Conservation (phyloP, 441 rosid species). For the Mallotus japonicus region DNA sequence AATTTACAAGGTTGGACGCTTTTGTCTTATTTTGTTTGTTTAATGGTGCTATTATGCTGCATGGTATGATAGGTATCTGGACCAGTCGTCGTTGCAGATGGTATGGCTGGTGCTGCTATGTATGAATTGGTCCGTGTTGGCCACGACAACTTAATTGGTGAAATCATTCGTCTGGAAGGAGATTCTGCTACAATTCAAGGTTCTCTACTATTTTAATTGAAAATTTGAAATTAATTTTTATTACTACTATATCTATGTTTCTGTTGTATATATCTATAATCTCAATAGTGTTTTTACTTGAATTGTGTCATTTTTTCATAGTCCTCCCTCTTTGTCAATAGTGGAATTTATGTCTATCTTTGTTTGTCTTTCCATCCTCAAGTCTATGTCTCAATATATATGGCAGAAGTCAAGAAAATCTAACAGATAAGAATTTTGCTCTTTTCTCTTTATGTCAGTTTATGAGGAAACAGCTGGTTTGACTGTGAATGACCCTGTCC, state of each 20-base stretch:
- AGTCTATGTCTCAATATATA: neutral
- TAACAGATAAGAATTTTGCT: neutral
- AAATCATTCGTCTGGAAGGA: constrained; percentile 95
- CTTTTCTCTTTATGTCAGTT: constrained; percentile 42
- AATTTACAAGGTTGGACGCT: neutral
- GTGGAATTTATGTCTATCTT: neutral
- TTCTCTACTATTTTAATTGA: constrained; percentile 19
- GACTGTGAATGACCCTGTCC: constrained; percentile 92
- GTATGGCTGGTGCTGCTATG: constrained; percentile 99
- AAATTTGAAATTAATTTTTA: too few species aligned
- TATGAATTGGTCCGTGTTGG: constrained; percentile 99
- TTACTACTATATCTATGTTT: neutral
- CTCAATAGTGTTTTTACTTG: neutral
- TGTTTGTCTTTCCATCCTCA: neutral
- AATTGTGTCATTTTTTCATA: neutral
- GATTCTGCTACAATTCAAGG: constrained; percentile 99
- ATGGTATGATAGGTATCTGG: constrained; percentile 75
- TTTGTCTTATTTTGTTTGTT: neutral
- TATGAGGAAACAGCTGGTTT: constrained; percentile 98
- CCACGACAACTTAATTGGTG: constrained; percentile 89
- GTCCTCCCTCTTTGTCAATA: neutral
- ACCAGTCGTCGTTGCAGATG: constrained; percentile 96
- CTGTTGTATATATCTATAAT: neutral
- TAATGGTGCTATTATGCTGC: neutral
- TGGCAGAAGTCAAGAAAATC: neutral